Evolutionary conservation across 176 grass and related monocot genomes (phyloP).

Genomic region (Cenchrus fungigraminus): DNA sequence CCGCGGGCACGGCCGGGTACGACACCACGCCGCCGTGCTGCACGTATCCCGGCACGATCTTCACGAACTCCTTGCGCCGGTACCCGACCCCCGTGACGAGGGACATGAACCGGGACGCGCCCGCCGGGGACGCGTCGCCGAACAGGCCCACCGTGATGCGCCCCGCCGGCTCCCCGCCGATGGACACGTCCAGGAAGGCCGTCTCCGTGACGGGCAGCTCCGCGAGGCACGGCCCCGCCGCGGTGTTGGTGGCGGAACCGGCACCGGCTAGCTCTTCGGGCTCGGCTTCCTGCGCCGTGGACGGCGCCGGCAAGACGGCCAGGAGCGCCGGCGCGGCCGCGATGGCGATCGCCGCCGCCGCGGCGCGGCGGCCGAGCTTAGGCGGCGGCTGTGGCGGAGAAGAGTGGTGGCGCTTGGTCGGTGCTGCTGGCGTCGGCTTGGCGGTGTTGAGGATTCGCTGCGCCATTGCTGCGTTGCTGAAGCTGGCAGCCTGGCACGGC

Average conservation of each 20-base stretch:
- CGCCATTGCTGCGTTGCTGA: conserved; percentile 37
- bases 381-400: neutral
- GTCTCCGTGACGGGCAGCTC: conserved; percentile 42
- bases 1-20: conserved; percentile 41
- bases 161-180: conserved; percentile 80
- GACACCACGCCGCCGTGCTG: conserved; percentile 84
- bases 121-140: conserved; percentile 52
- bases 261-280: neutral
- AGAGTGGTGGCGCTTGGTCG: neutral
- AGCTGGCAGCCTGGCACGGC: neutral
- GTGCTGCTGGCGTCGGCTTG: conserved; percentile 37
- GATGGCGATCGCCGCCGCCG: conserved; percentile 35
- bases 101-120: conserved; percentile 65
- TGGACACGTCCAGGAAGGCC: conserved; percentile 86
- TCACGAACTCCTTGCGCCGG: conserved; percentile 90
- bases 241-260: neutral
- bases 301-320: conserved; percentile 25
- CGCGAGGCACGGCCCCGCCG: neutral
- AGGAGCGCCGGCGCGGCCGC: conserved; percentile 44
- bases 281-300: conserved; percentile 36
- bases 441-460: conserved; percentile 37
- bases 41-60: conserved; percentile 79
- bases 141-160: conserved; percentile 77
- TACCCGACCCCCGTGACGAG: conserved; percentile 78
- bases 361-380: conserved; percentile 70